Evolutionary conservation across 1,139 yeast species (phyloP).

Genomic region (Sugiyamaella paludigena): DNA sequence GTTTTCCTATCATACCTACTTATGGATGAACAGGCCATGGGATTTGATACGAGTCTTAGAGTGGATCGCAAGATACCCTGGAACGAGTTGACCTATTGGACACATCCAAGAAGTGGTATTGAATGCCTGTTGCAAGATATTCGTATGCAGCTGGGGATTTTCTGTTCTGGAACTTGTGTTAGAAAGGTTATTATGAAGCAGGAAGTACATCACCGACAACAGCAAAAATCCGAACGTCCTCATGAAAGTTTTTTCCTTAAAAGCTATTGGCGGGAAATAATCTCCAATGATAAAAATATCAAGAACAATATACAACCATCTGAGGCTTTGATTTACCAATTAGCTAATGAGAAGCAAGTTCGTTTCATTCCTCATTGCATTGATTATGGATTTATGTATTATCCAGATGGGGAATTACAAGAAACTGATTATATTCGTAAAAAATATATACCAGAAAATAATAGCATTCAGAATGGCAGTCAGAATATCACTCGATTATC

Average conservation of each 20-base stretch:
- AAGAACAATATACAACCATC: neutral
- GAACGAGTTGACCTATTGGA: slow-evolving; percentile 4
- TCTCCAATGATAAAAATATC: slow-evolving; percentile 1
- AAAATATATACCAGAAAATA: slow-evolving; percentile 2
- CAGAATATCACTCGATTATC: no score
- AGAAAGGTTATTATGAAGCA: slow-evolving; percentile 1
- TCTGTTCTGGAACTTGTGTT: neutral
- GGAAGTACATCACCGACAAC: neutral
- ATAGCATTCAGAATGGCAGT: neutral
- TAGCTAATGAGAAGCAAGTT: slow-evolving; percentile 7
- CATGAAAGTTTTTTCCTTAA: slow-evolving; percentile 1
- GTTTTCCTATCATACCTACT: slow-evolving; percentile 3
- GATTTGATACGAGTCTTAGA: slow-evolving; percentile 6
- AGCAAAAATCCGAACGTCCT: no score
- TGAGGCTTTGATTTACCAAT: slow-evolving; percentile 8
- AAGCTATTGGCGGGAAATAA: slow-evolving; percentile 6
- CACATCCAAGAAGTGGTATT: slow-evolving; percentile 8
- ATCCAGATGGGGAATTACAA: slow-evolving; percentile 7
- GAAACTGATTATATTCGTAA: slow-evolving; percentile 5
- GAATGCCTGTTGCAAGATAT: slow-evolving; percentile 2
- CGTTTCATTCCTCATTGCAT: slow-evolving; percentile 8
- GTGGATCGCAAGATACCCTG: slow-evolving; percentile 7
- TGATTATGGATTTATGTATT: slow-evolving; percentile 10
- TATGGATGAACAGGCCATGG: slow-evolving; percentile 11
- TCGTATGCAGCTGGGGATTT: neutral